phyloP scores from a whole-genome alignment of 1,284 basidiomycete species.

The Malassezia arunalokei region DNA sequence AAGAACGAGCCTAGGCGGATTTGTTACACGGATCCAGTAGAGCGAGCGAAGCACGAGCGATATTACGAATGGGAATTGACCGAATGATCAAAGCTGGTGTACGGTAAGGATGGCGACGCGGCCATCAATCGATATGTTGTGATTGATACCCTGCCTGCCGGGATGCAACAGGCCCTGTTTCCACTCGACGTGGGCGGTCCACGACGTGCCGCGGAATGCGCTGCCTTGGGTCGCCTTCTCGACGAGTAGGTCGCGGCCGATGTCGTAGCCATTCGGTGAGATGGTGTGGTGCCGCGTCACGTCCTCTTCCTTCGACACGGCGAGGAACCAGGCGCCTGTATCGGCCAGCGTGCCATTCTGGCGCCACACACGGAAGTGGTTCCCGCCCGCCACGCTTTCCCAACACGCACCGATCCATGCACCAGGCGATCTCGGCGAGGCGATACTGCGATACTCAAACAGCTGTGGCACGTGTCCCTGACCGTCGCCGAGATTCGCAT shows the following conservation, averaged over 20 bases:
- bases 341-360: constrained; percentile 46
- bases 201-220: constrained; percentile 34
- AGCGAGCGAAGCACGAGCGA: constrained; percentile 2
- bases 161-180: constrained; percentile 36
- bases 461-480: constrained; percentile 50
- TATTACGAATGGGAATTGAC: constrained; percentile 7
- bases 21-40: neutral
- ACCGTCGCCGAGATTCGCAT: constrained; percentile 73
- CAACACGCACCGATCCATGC: constrained; percentile 44
- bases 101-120: constrained; percentile 38
- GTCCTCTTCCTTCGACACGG: constrained; percentile 43
- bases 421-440: constrained; percentile 38
- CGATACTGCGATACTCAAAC: constrained; percentile 43
- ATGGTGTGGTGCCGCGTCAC: constrained; percentile 42
- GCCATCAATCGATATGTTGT: constrained; percentile 42
- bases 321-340: constrained; percentile 47
- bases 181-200: constrained; percentile 40
- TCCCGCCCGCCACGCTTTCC: constrained; percentile 41
- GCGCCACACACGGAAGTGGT: constrained; percentile 46
- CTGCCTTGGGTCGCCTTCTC: constrained; percentile 33
- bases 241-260: constrained; percentile 42
- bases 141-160: constrained; percentile 43
- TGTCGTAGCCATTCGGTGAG: constrained; percentile 43
- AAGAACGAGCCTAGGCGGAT: too few relatives aligned
- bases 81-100: constrained; percentile 10